A percentile compares a stretch with the other conserved stretches of the same genome.
Conservation (phyloP, 2,329 filamentous ascomycete genomes). For the Exophiala xenobiotica region DNA sequence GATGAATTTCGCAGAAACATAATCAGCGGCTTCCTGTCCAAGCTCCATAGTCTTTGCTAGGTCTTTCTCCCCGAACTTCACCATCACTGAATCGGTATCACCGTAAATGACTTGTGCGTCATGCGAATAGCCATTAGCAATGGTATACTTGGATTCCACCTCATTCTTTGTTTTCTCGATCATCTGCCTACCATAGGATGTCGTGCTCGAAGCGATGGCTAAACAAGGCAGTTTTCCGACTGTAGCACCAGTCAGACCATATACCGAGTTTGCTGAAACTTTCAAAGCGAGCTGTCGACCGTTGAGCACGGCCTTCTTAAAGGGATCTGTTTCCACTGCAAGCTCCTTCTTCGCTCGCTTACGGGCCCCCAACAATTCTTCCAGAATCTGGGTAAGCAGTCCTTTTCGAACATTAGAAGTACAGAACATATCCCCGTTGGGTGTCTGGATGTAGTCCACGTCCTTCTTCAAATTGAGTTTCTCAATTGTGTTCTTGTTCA, state of each 20-base stretch:
- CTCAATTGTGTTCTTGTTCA: conserved; percentile 76
- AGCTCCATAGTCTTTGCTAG: conserved; percentile 88
- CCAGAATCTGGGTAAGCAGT: conserved; percentile 88
- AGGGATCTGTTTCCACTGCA: conserved; percentile 83
- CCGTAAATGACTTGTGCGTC: conserved; percentile 97
- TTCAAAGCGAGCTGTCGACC: conserved; percentile 96
- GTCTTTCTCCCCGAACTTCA: conserved; percentile 91
- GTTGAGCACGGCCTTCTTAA: conserved; percentile 97
- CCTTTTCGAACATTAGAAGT: conserved; percentile 88
- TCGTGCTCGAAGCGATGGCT: conserved; percentile 93
- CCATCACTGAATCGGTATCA: conserved; percentile 99
- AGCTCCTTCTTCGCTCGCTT: conserved; percentile 93
- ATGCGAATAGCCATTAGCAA: conserved; percentile 90
- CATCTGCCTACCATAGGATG: conserved; percentile 96
- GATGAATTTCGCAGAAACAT: conserved; percentile 86
- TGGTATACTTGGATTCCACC: conserved; percentile 83
- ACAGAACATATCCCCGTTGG: conserved; percentile 90
- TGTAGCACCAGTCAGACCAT: conserved; percentile 93
- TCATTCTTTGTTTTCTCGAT: conserved; percentile 98
- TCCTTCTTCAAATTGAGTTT: conserved; percentile 77
- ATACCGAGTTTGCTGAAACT: conserved; percentile 95
- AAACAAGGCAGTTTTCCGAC: conserved; percentile 94
- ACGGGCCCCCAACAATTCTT: conserved; percentile 85
- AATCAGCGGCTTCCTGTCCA: conserved; percentile 87
- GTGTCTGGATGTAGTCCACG: conserved; percentile 94